Conservation (phyloP, 2,329 filamentous ascomycete genomes). For the Periconia macrospinosa region DNA sequence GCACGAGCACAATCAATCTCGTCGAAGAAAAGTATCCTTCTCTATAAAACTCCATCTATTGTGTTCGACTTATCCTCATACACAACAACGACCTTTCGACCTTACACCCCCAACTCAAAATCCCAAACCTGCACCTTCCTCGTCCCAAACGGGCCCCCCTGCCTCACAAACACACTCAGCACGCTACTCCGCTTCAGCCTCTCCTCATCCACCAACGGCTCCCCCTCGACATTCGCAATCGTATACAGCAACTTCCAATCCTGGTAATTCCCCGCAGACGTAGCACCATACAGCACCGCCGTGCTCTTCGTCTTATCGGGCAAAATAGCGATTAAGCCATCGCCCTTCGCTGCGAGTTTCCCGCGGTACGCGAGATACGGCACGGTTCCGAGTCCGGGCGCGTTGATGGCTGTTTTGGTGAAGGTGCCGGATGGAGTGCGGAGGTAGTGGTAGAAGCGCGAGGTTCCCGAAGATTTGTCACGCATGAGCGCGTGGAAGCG, state of each 20-base stretch:
- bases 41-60: no score
- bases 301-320: slow-evolving; percentile 34
- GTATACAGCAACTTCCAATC: slow-evolving; percentile 36
- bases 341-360: slow-evolving; percentile 30
- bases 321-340: slow-evolving; percentile 32
- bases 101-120: slow-evolving; percentile 17
- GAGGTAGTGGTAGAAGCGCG: slow-evolving; percentile 37
- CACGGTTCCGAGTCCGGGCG: slow-evolving; percentile 28
- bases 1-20: no score
- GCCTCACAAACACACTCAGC: slow-evolving; percentile 38
- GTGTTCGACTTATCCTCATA: no score
- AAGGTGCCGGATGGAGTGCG: slow-evolving; percentile 30
- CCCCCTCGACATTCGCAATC: slow-evolving; percentile 33
- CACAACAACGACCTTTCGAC: no score
- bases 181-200: slow-evolving; percentile 24
- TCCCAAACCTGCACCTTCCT: slow-evolving; percentile 41
- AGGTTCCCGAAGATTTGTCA: slow-evolving; percentile 38
- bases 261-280: slow-evolving; percentile 25
- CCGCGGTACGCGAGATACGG: slow-evolving; percentile 38
- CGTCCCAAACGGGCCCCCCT: slow-evolving; percentile 35
- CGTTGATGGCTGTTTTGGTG: slow-evolving; percentile 34
- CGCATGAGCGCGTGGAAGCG: slow-evolving; percentile 55
- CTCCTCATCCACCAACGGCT: slow-evolving; percentile 36
- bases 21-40: no score
- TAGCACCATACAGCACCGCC: slow-evolving; percentile 32